phyloP scores from a whole-genome alignment of 805 yeast species.

The Suhomyces prunicola region DNA sequence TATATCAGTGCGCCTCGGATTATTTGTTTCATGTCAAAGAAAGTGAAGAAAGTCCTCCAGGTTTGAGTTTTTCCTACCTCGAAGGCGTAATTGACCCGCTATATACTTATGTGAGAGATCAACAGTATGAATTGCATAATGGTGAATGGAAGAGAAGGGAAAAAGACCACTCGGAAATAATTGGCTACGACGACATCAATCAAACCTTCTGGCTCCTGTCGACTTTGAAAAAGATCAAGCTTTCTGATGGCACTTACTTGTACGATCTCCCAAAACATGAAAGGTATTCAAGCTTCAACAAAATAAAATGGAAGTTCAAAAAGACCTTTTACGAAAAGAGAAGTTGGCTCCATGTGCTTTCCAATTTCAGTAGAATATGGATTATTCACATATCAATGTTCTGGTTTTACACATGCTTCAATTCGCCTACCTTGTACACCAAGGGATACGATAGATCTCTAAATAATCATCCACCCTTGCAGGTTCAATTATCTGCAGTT shows the following conservation, averaged over 20 bases:
- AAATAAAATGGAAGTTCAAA: slow-evolving; percentile 42
- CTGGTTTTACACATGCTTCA: slow-evolving; percentile 52
- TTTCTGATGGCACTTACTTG: slow-evolving; percentile 31
- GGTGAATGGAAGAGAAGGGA: slow-evolving; percentile 62
- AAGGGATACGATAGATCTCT: slow-evolving; percentile 35
- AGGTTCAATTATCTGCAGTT: slow-evolving; percentile 42
- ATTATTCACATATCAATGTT: slow-evolving; percentile 47
- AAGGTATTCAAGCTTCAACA: slow-evolving; percentile 29
- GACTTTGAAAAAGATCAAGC: slow-evolving; percentile 29
- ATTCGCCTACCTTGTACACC: slow-evolving; percentile 50
- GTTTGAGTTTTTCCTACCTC: slow-evolving; percentile 26
- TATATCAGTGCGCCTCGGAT: slow-evolving; percentile 28
- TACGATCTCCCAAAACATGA: slow-evolving; percentile 24
- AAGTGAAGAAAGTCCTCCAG: slow-evolving; percentile 12
- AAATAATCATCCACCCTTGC: slow-evolving; percentile 45
- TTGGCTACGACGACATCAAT: slow-evolving; percentile 57
- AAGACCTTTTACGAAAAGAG: slow-evolving; percentile 49
- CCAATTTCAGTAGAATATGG: slow-evolving; percentile 54
- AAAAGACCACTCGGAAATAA: slow-evolving; percentile 60
- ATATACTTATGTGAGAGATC: slow-evolving; percentile 61
- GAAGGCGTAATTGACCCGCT: slow-evolving; percentile 44
- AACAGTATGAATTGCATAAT: slow-evolving; percentile 56
- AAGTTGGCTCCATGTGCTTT: slow-evolving; percentile 48
- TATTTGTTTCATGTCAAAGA: slow-evolving; percentile 13
- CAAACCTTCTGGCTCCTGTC: slow-evolving; percentile 49